A percentile compares a stretch with the other conserved stretches of the same genome.
phyloP scores from a whole-genome alignment of 805 yeast genomes.

The Aciculoconidium aculeatum region DNA sequence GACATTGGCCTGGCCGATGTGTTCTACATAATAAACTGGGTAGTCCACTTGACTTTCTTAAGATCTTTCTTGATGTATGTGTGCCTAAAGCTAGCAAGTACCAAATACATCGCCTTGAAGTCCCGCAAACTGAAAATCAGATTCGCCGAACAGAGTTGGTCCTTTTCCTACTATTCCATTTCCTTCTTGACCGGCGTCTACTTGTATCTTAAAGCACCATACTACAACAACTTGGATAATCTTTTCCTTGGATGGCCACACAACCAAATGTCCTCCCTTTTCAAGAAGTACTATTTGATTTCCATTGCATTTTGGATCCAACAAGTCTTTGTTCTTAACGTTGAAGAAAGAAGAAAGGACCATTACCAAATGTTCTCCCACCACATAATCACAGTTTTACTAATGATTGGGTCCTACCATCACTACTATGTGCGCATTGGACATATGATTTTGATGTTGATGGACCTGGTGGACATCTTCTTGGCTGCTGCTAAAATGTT shows the following conservation, averaged over 20 bases:
- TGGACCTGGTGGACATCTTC: slow-evolving; percentile 79
- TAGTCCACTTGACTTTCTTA: slow-evolving; percentile 51
- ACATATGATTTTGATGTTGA: slow-evolving; percentile 65
- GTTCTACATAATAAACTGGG: slow-evolving; percentile 48
- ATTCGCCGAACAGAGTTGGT: slow-evolving; percentile 88
- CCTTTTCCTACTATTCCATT: slow-evolving; percentile 49
- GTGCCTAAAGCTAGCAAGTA: slow-evolving; percentile 54
- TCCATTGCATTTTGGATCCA: slow-evolving; percentile 78
- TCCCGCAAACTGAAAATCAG: slow-evolving; percentile 51
- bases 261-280: slow-evolving; percentile 41
- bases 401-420: slow-evolving; percentile 67
- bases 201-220: slow-evolving; percentile 52
- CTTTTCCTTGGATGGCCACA: slow-evolving; percentile 75
- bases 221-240: slow-evolving; percentile 51
- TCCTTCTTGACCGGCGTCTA: slow-evolving; percentile 54
- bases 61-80: slow-evolving; percentile 58
- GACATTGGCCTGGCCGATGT: slow-evolving; percentile 53
- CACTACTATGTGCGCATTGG: slow-evolving; percentile 74
- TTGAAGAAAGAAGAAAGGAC: slow-evolving; percentile 79
- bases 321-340: slow-evolving; percentile 68
- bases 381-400: slow-evolving; percentile 70
- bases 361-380: slow-evolving; percentile 82
- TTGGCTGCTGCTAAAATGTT: slow-evolving; percentile 70
- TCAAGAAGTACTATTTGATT: slow-evolving; percentile 67
- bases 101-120: slow-evolving; percentile 33